Evolutionary conservation across 495 filamentous ascomycete species (phyloP), one percentile per base, ranked within the genome.

Genomic region (Terfezia claveryi): DNA sequence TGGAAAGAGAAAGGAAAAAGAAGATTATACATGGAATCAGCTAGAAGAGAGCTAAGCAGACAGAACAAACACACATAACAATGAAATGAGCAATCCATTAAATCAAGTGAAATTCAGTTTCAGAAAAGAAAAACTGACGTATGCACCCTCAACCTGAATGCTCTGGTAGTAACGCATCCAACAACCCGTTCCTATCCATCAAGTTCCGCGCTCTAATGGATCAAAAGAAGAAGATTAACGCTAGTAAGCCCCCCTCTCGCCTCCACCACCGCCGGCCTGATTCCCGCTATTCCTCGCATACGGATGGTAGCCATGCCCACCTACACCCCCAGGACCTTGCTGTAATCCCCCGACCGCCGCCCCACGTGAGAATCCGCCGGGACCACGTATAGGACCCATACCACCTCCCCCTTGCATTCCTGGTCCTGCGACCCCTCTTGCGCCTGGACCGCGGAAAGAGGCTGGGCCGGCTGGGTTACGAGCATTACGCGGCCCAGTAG

Each of bases 401-500:
- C 23, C 59, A 36, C 62, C 54, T 9, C 44, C 50, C 7, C 57
- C 61, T 32, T 50, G 54, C 23, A 54, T 54, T 10, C 58, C 62
- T 41, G 55, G 38, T 44, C 61, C 56, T 17, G 46, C 54, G 38
- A 38, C 64, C 54, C 87, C 85, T 55, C 87, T 73, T n/a, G 89
- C 86, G 36, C 92, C 91, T 32, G 91, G 92, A 36, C 91, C 78
- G 69, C 94, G 95, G 68, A 95, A 95, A 0, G 87, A 85, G 8
- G 88, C 88, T 0, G 91, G 88, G 66, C 83, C 83, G 9, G 87
- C 88, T 0, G 91, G 88, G 66, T 82, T 83, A 23, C 88, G 87
- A 23, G 89, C 85, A 62, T 98, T 98, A 73, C 93, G 91, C 17
- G 91, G 91, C 8, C 91, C 91, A 0, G 92, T 98, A 0, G 91